Base-by-base conservation (phyloP, 805 yeast genomes). In the Kazachstania kunashirensis region DNA sequence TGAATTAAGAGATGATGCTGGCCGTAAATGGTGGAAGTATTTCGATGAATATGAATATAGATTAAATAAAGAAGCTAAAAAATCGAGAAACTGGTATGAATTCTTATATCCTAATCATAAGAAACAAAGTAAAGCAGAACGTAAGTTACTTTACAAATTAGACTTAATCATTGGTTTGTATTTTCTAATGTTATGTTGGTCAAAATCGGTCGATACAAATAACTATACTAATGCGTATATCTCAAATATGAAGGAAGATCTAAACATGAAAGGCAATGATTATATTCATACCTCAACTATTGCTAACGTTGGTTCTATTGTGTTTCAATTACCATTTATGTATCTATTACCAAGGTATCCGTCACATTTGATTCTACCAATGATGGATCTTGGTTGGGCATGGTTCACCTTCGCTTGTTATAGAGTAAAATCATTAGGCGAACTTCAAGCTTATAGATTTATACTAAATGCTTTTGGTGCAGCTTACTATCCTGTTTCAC, bases 401-500 rank as follows among this genome's bases (percentile, higher is more conserved):
- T 59, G 79, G 37, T 67, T 79, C 39, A 79, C 86, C 2, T 62
- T 79, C 29, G 68, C 70, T 10, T 63, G 73, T 31, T 77, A 67
- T 49, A 66, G 65, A 44, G 75, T 68, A 31, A 64, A 67, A 16
- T 65, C 62, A 9, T 70, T 71, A 12, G 57, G 62, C 2, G 73
- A 73, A 33, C 59, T 83, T 26, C 71, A 75, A 53, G 84, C 72
- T 1, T 57, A 77, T 29, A 61, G 92, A 35, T 81, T 81, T 48
- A 66, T 81, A 28, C 66, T 80, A 40, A 88, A 82, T 27, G 71
- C 73, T 0, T 75, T 77, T 52, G 92, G 84, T 53, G 75, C 83
- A 3, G 75, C 79, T n/a, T 71, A 66, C 47, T 67, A 73, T 60
- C 81, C 85, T 5, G 75, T 74, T 15, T 65, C 75, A 38, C 80